Evolutionary conservation across 176 grass and related monocot genomes (phyloP).

Genomic region (Hyparrhenia diplandra): DNA sequence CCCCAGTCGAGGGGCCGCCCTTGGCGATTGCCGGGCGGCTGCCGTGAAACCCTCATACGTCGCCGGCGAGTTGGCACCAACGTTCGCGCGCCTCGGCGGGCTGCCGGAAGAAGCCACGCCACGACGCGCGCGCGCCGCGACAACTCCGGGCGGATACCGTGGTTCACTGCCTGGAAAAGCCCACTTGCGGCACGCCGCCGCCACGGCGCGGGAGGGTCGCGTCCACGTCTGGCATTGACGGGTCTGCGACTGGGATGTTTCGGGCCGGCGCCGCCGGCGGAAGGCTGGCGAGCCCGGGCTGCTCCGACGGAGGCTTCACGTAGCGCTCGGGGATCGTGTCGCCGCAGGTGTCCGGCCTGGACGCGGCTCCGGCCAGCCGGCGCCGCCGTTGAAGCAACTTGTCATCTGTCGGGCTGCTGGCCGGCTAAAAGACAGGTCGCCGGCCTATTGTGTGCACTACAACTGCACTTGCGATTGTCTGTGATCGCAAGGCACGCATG

Average conservation of each 20-base stretch:
- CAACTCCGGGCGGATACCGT: conserved; percentile 52
- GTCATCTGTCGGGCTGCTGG: background rate
- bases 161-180: conserved; percentile 95
- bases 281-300: conserved; percentile 15
- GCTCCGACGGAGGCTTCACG: conserved; percentile 57
- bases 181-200: conserved; percentile 59
- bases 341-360: conserved; percentile 54
- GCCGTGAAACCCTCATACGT: conserved; percentile 95
- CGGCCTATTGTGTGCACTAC: background rate
- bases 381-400: conserved; percentile 57
- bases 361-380: conserved; percentile 81
- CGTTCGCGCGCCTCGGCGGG: conserved; percentile 59
- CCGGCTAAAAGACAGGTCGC: background rate
- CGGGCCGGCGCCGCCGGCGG: background rate
- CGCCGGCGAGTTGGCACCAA: conserved; percentile 67
- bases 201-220: conserved; percentile 33
- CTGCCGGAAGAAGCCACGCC: conserved; percentile 61
- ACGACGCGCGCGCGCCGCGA: conserved; percentile 31
- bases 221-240: conserved; percentile 44
- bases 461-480: background rate
- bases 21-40: conserved; percentile 63
- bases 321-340: conserved; percentile 56
- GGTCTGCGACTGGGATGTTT: conserved; percentile 64
- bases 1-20: conserved; percentile 70
- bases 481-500: too few relatives aligned